Evolutionary conservation across 2,329 filamentous ascomycete species (phyloP).

Genomic region (Pseudogymnoascus sp.): DNA sequence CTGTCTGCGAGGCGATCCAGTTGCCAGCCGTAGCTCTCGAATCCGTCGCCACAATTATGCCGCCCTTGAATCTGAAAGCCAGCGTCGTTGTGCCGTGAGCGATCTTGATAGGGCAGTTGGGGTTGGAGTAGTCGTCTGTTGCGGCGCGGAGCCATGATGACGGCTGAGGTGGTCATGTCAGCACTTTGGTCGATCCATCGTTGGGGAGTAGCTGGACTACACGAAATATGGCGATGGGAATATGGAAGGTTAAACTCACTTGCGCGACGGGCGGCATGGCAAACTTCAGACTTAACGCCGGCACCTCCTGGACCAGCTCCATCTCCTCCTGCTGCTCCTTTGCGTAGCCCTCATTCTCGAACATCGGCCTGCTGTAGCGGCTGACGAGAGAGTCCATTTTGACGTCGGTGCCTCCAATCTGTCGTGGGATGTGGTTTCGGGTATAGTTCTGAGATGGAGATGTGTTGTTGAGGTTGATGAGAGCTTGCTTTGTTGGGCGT

Average conservation of each 20-base stretch:
- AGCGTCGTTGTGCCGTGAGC: slow-evolving; percentile 97
- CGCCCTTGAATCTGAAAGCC: slow-evolving; percentile 94
- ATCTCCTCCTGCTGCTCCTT: slow-evolving; percentile 64
- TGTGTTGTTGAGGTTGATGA: slow-evolving; percentile 4
- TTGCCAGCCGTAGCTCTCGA: slow-evolving; percentile 93
- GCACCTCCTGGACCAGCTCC: slow-evolving; percentile 57
- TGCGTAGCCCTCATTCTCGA: slow-evolving; percentile 60
- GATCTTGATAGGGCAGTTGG: slow-evolving; percentile 96
- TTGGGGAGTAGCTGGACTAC: not conserved
- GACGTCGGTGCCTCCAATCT: slow-evolving; percentile 12
- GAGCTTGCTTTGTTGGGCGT: slow-evolving; percentile 7
- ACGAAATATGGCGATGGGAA: not conserved
- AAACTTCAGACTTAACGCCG: slow-evolving; percentile 83
- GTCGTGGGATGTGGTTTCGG: slow-evolving; percentile 5
- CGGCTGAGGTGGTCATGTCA: slow-evolving; percentile 45
- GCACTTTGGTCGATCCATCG: not conserved
- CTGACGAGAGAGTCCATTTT: slow-evolving; percentile 88
- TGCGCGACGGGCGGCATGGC: slow-evolving; percentile 87
- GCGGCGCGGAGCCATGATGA: slow-evolving; percentile 91
- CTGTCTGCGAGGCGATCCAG: slow-evolving; percentile 99
- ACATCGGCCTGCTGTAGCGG: slow-evolving; percentile 74
- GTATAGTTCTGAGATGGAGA: not conserved
- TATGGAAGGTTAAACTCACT: slow-evolving; percentile 43
- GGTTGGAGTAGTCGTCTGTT: slow-evolving; percentile 95
- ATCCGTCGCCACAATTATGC: slow-evolving; percentile 97